Percentiles rank a stretch among this genome's conserved stretches.
These are phyloP conservation scores for Malus sylvestris DNA, from an alignment of 306 rosid genomes.

Conservation along the genomic window DNA sequence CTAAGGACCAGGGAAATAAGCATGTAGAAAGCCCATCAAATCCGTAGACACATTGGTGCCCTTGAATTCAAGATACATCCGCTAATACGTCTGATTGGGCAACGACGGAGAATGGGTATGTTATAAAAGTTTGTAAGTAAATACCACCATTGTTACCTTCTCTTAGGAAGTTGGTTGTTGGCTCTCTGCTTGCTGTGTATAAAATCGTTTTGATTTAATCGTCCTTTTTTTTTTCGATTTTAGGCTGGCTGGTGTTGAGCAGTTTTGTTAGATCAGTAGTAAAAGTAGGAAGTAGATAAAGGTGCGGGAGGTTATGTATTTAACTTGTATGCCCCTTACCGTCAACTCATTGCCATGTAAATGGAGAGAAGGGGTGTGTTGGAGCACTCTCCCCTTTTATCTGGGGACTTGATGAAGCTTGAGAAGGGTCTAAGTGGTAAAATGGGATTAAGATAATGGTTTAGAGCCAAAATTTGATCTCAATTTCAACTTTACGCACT, in stretches of 20 bases:
- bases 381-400: background rate
- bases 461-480: too few species aligned
- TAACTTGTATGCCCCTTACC: background rate
- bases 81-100: background rate
- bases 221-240: constrained; percentile 6
- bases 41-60: constrained; percentile 28
- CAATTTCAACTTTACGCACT: background rate
- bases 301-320: background rate
- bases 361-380: background rate
- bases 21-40: constrained; percentile 80
- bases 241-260: constrained; percentile 18
- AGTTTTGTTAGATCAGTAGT: constrained; percentile 11
- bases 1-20: constrained; percentile 52
- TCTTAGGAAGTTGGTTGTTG: constrained; percentile 7
- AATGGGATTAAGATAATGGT: too few species aligned
- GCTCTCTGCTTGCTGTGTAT: constrained; percentile 34
- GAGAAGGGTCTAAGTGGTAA: background rate
- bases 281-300: background rate
- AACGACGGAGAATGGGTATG: constrained; percentile 10
- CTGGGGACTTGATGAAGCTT: background rate
- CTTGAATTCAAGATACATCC: background rate
- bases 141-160: constrained; percentile 9
- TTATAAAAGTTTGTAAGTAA: constrained; percentile 12
- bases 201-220: constrained; percentile 13
- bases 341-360: background rate